Percentiles rank a stretch among this genome's conserved stretches.
These are phyloP conservation scores for Macrophomina phaseolina DNA, from an alignment of 2,329 filamentous ascomycete genomes.

Conservation along the genomic window DNA sequence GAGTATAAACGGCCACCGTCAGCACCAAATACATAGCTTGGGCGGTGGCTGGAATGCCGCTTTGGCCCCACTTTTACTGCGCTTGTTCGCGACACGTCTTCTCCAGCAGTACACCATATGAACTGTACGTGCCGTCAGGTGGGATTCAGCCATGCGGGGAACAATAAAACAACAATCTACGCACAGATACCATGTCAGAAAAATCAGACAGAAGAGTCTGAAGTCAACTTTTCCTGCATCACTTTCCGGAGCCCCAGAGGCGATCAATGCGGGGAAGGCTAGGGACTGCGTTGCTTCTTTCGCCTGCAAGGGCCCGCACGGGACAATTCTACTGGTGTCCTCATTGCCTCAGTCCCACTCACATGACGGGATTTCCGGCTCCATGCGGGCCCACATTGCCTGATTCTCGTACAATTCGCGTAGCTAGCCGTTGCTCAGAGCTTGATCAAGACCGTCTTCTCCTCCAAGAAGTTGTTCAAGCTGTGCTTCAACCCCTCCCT, in stretches of 20 bases:
- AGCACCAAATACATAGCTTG: too few species aligned
- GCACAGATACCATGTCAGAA: background rate
- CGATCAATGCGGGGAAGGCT: conserved; percentile 17
- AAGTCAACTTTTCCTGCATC: conserved; percentile 1
- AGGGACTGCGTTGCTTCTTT: background rate
- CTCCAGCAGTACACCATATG: too few species aligned
- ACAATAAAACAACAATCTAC: too few species aligned
- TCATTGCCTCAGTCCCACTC: background rate
- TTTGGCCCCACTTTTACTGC: too few species aligned
- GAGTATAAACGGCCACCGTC: background rate
- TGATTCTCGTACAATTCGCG: too few species aligned
- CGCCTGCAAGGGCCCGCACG: background rate
- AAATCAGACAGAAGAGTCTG: background rate
- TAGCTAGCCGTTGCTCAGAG: background rate
- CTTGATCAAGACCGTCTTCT: conserved; percentile 42
- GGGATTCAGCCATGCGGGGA: background rate
- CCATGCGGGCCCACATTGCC: too few species aligned
- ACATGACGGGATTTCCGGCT: background rate
- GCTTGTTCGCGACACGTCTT: too few species aligned
- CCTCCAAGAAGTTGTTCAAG: conserved; percentile 44
- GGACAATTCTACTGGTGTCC: background rate
- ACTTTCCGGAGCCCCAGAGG: background rate
- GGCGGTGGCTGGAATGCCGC: background rate
- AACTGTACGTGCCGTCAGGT: background rate
- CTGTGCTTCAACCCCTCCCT: conserved; percentile 40